Evolutionary conservation across 768 basidiomycete species (phyloP).

Genomic region (Trametes elegans): DNA sequence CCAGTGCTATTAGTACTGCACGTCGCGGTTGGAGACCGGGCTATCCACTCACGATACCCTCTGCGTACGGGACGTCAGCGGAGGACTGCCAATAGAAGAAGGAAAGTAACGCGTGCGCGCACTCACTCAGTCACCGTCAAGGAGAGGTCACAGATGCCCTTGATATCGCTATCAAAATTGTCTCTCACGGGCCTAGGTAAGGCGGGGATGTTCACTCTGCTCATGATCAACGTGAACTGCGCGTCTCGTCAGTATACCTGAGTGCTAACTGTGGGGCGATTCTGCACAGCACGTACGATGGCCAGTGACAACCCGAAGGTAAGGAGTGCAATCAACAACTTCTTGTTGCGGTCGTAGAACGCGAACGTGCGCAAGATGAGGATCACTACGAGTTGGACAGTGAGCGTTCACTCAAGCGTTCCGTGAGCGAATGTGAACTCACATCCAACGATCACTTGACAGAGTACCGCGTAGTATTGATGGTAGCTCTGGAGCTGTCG

Average conservation of each 20-base stretch:
- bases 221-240: background rate
- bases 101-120: background rate
- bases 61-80: background rate
- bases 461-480: constrained; percentile 2
- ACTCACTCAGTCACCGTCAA: background rate
- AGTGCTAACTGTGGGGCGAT: no score
- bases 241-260: no score
- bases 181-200: background rate
- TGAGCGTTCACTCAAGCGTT: background rate
- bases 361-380: background rate
- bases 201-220: background rate
- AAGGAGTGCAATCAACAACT: background rate
- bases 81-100: background rate
- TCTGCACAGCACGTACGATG: background rate
- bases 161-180: background rate
- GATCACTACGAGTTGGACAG: background rate
- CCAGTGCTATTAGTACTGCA: background rate
- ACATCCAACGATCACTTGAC: constrained; percentile 4
- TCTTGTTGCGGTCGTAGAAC: background rate
- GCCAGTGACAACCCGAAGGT: background rate
- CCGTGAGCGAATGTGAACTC: background rate
- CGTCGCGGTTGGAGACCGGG: no score
- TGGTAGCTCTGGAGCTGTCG: constrained; percentile 2
- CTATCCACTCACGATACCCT: background rate
- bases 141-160: background rate